Evolutionary conservation across 1,284 basidiomycete species (phyloP).

Genomic region (Puccinia polysora): DNA sequence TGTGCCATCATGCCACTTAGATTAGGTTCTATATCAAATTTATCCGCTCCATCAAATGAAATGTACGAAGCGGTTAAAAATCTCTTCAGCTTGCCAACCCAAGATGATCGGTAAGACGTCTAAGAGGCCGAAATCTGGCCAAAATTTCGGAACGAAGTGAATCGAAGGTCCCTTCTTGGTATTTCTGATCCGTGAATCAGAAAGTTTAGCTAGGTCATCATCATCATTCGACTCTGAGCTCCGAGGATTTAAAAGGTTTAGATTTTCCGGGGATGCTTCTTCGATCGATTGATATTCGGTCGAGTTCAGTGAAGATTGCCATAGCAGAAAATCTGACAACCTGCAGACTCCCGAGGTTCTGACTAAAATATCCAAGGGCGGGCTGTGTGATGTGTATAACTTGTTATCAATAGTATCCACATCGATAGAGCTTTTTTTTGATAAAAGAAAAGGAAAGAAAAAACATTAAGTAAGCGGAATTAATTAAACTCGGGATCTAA

Average conservation of each 20-base stretch:
- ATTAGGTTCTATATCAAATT: no score
- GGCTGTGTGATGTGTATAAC: slow-evolving; percentile 62
- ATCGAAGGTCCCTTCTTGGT: slow-evolving; percentile 76
- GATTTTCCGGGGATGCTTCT: neutral
- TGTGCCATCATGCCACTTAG: no score
- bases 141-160: slow-evolving; percentile 81
- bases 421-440: slow-evolving; percentile 58
- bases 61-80: slow-evolving; percentile 10
- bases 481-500: slow-evolving; percentile 40
- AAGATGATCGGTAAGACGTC: slow-evolving; percentile 83
- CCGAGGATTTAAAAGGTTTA: slow-evolving; percentile 38
- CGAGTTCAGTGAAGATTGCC: slow-evolving; percentile 65
- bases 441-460: neutral
- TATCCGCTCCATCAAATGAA: no score
- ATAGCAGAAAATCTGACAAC: slow-evolving; percentile 85
- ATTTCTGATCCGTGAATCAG: slow-evolving; percentile 54
- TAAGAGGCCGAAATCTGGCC: slow-evolving; percentile 86
- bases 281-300: slow-evolving; percentile 6
- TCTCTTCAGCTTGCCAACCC: slow-evolving; percentile 62
- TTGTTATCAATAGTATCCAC: slow-evolving; percentile 64
- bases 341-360: slow-evolving; percentile 87
- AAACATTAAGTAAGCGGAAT: neutral
- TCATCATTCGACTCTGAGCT: neutral
- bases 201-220: neutral
- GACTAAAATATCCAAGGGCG: slow-evolving; percentile 82